Evolutionary conservation across 345 rosid genomes (phyloP).

Genomic region (Populus ilicifolia): DNA sequence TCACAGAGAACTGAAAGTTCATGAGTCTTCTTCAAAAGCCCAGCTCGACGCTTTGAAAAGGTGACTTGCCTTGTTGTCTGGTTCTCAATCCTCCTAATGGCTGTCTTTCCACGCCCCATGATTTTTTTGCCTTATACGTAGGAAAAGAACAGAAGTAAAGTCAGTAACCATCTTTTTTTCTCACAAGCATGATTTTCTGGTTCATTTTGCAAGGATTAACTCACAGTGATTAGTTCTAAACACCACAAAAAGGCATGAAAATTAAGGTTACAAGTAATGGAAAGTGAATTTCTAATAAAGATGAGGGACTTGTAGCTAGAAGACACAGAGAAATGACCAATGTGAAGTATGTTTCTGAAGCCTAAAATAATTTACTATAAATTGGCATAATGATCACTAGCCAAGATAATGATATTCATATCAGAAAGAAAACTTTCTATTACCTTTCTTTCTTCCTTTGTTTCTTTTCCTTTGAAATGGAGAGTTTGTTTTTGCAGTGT

Average conservation of each 20-base stretch:
- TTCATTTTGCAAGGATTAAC: background rate
- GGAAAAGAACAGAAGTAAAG: background rate
- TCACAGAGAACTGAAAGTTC: constrained; percentile 48
- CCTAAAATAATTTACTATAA: background rate
- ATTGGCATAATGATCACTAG: constrained; percentile 4
- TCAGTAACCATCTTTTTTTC: background rate
- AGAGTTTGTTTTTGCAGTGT: background rate
- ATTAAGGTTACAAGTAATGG: background rate
- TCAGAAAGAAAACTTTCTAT: background rate
- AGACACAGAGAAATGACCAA: constrained; percentile 14
- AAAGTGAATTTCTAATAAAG: background rate
- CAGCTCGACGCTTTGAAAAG: constrained; percentile 41
- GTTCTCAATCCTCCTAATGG: constrained; percentile 43
- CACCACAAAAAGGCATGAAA: background rate
- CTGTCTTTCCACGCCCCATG: constrained; percentile 46
- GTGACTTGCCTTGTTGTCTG: constrained; percentile 50
- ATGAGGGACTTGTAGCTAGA: constrained; percentile 3
- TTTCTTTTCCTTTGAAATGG: background rate
- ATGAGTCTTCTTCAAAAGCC: constrained; percentile 44
- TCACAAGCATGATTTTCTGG: constrained; percentile 1
- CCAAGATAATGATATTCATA: background rate
- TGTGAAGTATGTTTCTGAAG: constrained; percentile 12
- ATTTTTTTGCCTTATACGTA: background rate
- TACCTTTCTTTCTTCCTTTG: background rate
- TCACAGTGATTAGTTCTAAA: constrained; percentile 4